Evolutionary conservation across 208 protist species (phyloP).

Genomic region (Trichomonas gallinae): DNA sequence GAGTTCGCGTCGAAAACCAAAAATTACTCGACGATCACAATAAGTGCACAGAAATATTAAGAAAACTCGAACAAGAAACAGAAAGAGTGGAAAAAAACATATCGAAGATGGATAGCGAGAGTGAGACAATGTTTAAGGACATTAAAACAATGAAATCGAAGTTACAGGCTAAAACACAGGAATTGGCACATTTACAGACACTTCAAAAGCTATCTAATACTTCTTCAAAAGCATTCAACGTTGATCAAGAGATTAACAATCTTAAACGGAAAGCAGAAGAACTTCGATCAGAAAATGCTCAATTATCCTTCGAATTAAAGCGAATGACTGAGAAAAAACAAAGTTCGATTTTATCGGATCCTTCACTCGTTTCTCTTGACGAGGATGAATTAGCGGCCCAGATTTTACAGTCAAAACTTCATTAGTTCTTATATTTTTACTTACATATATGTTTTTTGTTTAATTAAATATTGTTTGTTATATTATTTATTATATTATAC

Average conservation of each 20-base stretch:
- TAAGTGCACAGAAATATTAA: background rate
- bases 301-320: background rate
- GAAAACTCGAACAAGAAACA: background rate
- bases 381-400: slow-evolving; percentile 1
- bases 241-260: background rate
- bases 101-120: background rate
- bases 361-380: background rate
- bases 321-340: background rate
- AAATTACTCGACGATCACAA: background rate
- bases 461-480: no score
- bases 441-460: no score
- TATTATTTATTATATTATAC: no score
- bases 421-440: background rate
- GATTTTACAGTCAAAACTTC: background rate
- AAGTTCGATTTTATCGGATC: background rate
- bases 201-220: background rate
- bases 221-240: background rate
- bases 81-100: background rate
- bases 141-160: background rate
- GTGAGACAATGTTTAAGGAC: background rate
- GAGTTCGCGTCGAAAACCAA: background rate
- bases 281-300: background rate
- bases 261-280: background rate
- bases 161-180: background rate
- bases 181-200: background rate